Evolutionary conservation across 768 basidiomycete genomes (phyloP).

Genomic region (Lactarius akahatsu): DNA sequence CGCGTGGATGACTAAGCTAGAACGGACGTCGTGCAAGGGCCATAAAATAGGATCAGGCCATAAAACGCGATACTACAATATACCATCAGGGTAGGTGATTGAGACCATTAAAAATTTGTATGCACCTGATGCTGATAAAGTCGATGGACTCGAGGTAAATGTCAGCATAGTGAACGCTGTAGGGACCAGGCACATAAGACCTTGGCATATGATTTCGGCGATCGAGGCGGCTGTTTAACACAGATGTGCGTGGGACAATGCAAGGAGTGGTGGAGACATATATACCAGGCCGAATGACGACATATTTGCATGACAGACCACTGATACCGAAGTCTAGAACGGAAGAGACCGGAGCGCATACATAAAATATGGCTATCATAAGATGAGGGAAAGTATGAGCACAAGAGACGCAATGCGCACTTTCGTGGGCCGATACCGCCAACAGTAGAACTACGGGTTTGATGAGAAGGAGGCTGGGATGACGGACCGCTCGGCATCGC

Average conservation of each 20-base stretch:
- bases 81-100: background rate
- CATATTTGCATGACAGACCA: constrained; percentile 89
- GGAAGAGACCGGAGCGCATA: constrained; percentile 38
- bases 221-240: constrained; percentile 55
- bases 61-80: constrained; percentile 71
- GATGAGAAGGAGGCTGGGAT: background rate
- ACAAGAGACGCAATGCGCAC: constrained; percentile 34
- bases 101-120: background rate
- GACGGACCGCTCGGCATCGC: constrained; percentile 29
- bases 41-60: constrained; percentile 81
- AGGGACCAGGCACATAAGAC: constrained; percentile 70
- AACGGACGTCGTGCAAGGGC: constrained; percentile 25
- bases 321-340: constrained; percentile 37
- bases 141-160: constrained; percentile 72
- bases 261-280: background rate
- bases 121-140: constrained; percentile 78
- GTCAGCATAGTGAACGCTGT: constrained; percentile 57
- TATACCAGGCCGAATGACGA: constrained; percentile 62
- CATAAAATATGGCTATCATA: constrained; percentile 76
- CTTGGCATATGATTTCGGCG: constrained; percentile 74
- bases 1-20: background rate
- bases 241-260: constrained; percentile 6
- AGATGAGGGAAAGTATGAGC: constrained; percentile 17
- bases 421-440: constrained; percentile 81
- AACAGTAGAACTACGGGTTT: constrained; percentile 64